phyloP scores from a whole-genome alignment of 2,329 filamentous ascomycete species.

The Penicillium oxalicum region DNA sequence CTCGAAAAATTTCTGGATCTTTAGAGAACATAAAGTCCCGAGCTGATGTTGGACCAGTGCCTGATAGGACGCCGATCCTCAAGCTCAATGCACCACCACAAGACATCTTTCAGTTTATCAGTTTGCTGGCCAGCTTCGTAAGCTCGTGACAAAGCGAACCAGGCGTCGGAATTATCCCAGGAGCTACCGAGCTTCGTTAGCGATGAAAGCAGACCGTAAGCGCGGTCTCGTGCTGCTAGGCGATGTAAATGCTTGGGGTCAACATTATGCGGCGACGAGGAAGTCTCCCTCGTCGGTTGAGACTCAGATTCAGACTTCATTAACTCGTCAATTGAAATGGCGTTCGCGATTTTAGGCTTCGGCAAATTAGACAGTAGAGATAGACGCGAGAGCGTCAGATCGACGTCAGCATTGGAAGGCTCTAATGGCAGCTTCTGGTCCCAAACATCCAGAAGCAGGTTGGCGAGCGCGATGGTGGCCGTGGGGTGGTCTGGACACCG shows the following conservation, averaged over 20 bases:
- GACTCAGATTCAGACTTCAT: conserved; percentile 10
- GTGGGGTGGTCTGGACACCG: conserved; percentile 72
- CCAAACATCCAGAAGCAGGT: conserved; percentile 82
- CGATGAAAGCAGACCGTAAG: conserved; percentile 72
- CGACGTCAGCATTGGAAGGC: conserved; percentile 26
- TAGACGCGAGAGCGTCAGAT: conserved; percentile 22
- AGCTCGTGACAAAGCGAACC: conserved; percentile 79
- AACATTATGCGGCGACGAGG: conserved; percentile 27
- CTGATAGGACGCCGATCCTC: conserved; percentile 79
- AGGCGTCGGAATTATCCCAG: conserved; percentile 91
- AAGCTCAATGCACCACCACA: conserved; percentile 97
- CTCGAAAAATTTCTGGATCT: background rate
- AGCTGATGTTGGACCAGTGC: conserved; percentile 66
- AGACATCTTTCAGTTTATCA: conserved; percentile 82
- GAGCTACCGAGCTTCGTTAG: conserved; percentile 79
- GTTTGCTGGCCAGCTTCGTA: conserved; percentile 81
- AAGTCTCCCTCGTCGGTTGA: conserved; percentile 1
- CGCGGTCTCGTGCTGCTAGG: conserved; percentile 83
- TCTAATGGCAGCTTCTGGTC: conserved; percentile 43
- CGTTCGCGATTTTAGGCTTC: conserved; percentile 17
- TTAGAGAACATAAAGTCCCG: conserved; percentile 60
- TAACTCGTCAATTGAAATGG: conserved; percentile 19
- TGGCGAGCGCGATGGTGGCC: conserved; percentile 75
- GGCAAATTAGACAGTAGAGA: conserved; percentile 19
- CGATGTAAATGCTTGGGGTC: conserved; percentile 70